Percentiles rank a stretch among this genome's conserved stretches.
Conservation (phyloP, 768 basidiomycete genomes). For the Rhodocollybia butyracea region DNA sequence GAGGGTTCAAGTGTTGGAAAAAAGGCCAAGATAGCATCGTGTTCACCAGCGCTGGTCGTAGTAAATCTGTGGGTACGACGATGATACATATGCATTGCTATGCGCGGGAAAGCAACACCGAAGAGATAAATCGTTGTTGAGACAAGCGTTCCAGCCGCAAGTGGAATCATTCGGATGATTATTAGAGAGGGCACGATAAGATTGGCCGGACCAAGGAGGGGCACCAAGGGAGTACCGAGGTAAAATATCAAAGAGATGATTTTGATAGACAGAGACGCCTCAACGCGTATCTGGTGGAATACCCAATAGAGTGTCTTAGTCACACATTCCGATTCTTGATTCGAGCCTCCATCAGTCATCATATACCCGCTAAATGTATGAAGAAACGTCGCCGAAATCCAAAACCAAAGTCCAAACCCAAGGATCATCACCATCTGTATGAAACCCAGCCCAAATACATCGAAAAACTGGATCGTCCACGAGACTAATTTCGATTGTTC, state of each 20-base stretch:
- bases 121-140: background rate
- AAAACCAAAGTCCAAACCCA: background rate
- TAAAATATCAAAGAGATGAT: background rate
- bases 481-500: background rate
- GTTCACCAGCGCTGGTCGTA: background rate
- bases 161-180: background rate
- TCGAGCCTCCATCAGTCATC: background rate
- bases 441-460: background rate
- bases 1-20: background rate
- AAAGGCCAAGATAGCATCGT: background rate
- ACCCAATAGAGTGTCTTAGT: background rate
- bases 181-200: background rate
- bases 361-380: background rate
- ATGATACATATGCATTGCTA: background rate
- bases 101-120: background rate
- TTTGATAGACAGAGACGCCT: background rate
- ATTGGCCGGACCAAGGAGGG: background rate
- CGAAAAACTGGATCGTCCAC: background rate
- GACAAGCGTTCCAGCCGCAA: background rate
- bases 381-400: background rate
- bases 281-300: background rate
- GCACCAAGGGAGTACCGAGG: background rate
- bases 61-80: background rate
- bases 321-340: background rate
- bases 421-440: background rate